phyloP scores from a whole-genome alignment of 2,329 filamentous ascomycete genomes.

The Pseudogymnoascus sp. region DNA sequence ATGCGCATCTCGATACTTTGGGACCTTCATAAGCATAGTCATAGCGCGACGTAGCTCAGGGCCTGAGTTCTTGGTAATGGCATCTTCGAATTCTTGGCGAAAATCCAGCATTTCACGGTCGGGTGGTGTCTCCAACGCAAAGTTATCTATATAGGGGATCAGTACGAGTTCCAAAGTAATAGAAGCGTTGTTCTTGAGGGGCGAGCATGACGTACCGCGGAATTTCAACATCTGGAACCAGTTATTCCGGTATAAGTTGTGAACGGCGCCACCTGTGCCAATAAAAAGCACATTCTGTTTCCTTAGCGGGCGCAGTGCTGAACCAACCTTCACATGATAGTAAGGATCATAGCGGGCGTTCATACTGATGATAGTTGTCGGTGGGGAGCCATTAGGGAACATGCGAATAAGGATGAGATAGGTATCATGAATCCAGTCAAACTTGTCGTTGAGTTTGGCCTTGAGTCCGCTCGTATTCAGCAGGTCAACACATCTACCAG shows the following conservation, averaged over 20 bases:
- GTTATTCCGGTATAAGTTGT: constrained; percentile 61
- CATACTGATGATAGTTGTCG: constrained; percentile 52
- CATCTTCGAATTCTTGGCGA: constrained; percentile 56
- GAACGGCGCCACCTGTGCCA: constrained; percentile 54
- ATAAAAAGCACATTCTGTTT: constrained; percentile 49
- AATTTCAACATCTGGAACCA: constrained; percentile 54
- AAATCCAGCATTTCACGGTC: constrained; percentile 57
- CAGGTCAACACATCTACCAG: constrained; percentile 41
- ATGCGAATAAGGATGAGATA: constrained; percentile 62
- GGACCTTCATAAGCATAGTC: constrained; percentile 61
- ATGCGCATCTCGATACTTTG: constrained; percentile 57
- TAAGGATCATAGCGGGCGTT: constrained; percentile 49
- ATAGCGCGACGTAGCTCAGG: constrained; percentile 46
- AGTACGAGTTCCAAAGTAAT: background rate
- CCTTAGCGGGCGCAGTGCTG: constrained; percentile 47
- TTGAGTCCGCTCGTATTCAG: constrained; percentile 47
- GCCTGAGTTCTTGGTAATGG: constrained; percentile 45
- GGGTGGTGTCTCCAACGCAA: constrained; percentile 51
- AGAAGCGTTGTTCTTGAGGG: background rate
- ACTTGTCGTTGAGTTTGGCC: constrained; percentile 43
- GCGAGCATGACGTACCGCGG: constrained; percentile 32
- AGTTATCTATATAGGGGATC: constrained; percentile 41
- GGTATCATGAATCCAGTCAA: constrained; percentile 68
- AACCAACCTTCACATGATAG: constrained; percentile 50
- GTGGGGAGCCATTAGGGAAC: constrained; percentile 58